Conservation (phyloP, 2,329 filamentous ascomycete genomes). For the Claviceps lovelessii region DNA sequence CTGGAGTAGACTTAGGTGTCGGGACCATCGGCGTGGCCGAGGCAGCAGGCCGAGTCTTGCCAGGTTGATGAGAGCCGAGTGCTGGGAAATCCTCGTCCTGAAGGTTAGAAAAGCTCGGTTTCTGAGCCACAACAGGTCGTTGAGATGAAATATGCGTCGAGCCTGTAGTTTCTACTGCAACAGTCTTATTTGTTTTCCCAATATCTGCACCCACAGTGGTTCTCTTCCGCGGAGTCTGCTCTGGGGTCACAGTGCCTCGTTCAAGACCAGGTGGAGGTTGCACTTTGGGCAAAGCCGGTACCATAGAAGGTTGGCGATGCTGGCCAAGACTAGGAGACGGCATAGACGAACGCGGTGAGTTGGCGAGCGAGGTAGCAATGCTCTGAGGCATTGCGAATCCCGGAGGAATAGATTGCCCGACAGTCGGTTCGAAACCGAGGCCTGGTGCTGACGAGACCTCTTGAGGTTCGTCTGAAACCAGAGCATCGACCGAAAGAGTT, state of each 20-base stretch:
- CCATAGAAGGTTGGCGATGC: constrained; percentile 11
- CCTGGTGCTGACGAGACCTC: constrained; percentile 6
- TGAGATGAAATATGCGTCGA: constrained; percentile 31
- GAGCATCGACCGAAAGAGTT: constrained; percentile 48
- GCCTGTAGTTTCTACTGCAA: constrained; percentile 31
- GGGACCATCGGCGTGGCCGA: constrained; percentile 22
- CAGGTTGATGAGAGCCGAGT: constrained; percentile 31
- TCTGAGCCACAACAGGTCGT: constrained; percentile 14
- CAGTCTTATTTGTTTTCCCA: constrained; percentile 30
- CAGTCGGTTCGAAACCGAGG: constrained; percentile 2
- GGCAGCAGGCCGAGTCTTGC: constrained; percentile 18
- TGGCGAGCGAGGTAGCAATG: constrained; percentile 1
- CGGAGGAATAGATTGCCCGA: constrained; percentile 16
- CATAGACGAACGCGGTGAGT: constrained; percentile 6
- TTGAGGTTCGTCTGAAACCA: constrained; percentile 46
- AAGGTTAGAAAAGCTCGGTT: constrained; percentile 18
- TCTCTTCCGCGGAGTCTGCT: constrained; percentile 18
- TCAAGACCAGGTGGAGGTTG: constrained; percentile 12
- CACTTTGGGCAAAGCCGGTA: constrained; percentile 14
- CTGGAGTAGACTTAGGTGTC: constrained; percentile 20
- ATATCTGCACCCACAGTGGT: constrained; percentile 17
- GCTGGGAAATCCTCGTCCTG: constrained; percentile 52
- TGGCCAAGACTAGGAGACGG: constrained; percentile 10
- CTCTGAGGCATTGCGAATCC: constrained; percentile 14
- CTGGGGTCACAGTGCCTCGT: constrained; percentile 18